Percentiles rank a stretch among this genome's conserved stretches.
These are phyloP conservation scores for Pisolithus tinctorius DNA, from an alignment of 768 basidiomycete species.

Conservation along the genomic window DNA sequence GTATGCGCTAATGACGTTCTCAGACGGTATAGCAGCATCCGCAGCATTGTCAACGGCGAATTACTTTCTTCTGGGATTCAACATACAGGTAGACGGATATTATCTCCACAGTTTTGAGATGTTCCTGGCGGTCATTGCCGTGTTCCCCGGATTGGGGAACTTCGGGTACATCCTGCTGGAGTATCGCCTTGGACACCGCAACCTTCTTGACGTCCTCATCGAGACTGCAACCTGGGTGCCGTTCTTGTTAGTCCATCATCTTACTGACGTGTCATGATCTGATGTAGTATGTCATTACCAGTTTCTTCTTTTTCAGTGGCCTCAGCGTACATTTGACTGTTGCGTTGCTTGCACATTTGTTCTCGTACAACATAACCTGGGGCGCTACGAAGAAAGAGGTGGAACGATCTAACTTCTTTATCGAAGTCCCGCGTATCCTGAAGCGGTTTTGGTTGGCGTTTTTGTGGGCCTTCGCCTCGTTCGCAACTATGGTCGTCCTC, in stretches of 20 bases:
- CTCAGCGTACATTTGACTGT: conserved; percentile 46
- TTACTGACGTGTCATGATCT: not conserved
- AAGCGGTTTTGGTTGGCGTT: conserved; percentile 71
- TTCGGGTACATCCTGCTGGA: conserved; percentile 66
- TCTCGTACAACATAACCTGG: conserved; percentile 56
- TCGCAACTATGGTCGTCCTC: conserved; percentile 54
- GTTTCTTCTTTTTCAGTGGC: conserved; percentile 50
- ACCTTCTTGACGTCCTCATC: conserved; percentile 14
- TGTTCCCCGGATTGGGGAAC: conserved; percentile 71
- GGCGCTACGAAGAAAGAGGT: conserved; percentile 73
- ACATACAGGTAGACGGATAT: conserved; percentile 65
- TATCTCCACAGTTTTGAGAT: conserved; percentile 79
- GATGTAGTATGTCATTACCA: not conserved
- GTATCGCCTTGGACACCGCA: conserved; percentile 55
- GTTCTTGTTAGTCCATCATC: conserved; percentile 28
- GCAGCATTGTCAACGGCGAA: conserved; percentile 64
- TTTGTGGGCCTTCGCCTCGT: conserved; percentile 42
- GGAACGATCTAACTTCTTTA: conserved; percentile 84
- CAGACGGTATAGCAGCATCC: conserved; percentile 55
- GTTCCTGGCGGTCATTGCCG: conserved; percentile 66
- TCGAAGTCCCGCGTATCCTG: conserved; percentile 79
- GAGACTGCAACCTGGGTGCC: conserved; percentile 26
- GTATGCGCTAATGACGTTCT: not conserved
- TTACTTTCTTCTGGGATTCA: conserved; percentile 68
- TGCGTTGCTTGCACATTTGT: conserved; percentile 49